A percentile compares a stretch with the other conserved stretches of the same genome.
Conservation (phyloP, 106 monocot species). For the Dioscorea alata region DNA sequence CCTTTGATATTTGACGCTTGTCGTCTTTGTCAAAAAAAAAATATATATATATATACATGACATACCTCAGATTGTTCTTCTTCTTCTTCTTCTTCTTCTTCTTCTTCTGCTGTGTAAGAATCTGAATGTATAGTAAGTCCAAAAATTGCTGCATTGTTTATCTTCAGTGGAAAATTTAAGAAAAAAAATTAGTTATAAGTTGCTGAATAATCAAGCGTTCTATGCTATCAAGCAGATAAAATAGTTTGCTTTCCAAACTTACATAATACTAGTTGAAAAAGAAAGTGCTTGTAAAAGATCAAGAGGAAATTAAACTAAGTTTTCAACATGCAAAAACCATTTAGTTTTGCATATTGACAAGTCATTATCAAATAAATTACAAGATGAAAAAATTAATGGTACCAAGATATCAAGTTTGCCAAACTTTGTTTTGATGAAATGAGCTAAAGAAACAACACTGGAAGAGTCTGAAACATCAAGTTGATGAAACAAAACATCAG, state of each 20-base stretch:
- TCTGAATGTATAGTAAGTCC: background rate
- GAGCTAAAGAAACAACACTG: background rate
- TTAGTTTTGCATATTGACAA: too few relatives aligned
- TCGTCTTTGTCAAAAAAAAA: too few relatives aligned
- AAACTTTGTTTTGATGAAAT: background rate
- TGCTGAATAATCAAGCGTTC: background rate
- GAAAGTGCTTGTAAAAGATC: too few relatives aligned
- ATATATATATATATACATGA: too few relatives aligned
- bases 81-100: background rate
- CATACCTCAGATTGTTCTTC: background rate
- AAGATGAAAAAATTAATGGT: background rate
- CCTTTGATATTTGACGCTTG: too few relatives aligned
- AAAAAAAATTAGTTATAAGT: background rate
- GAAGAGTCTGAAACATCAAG: background rate
- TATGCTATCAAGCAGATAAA: background rate
- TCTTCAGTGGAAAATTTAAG: constrained; percentile 7
- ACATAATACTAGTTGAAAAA: too few relatives aligned
- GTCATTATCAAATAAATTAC: too few relatives aligned
- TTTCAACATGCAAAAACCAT: too few relatives aligned
- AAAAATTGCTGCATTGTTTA: constrained; percentile 26
- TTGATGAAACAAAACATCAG: background rate
- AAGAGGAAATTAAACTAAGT: too few relatives aligned
- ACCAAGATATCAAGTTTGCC: constrained; percentile 1
- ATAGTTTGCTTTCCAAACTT: too few relatives aligned
- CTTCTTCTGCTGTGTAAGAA: background rate